Percentiles rank a stretch among this genome's conserved stretches.
Evolutionary conservation across 305 asterid genomes (phyloP).

Genomic region (Fraxinus velutina): DNA sequence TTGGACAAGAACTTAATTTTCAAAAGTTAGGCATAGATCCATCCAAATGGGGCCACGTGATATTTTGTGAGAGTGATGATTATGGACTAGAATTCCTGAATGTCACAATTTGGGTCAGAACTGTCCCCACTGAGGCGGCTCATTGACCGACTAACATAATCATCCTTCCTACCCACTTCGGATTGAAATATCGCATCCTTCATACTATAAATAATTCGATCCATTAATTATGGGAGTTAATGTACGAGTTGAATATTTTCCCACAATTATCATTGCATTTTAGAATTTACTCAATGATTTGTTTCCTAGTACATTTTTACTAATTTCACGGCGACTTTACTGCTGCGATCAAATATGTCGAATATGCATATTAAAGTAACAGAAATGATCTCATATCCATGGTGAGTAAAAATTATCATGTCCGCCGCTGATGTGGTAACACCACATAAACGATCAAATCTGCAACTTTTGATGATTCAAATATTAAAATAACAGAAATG

Average conservation of each 20-base stretch:
- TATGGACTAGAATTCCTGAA: background rate
- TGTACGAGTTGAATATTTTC: background rate
- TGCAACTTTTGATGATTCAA: no score
- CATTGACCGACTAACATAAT: background rate
- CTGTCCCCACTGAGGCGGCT: constrained; percentile 20
- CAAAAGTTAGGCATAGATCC: background rate
- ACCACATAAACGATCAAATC: no score
- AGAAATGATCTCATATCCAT: no score
- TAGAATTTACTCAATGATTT: no score
- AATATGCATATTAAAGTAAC: background rate
- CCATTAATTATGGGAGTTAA: background rate
- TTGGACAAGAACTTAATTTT: background rate
- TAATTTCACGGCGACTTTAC: background rate
- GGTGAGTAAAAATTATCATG: no score
- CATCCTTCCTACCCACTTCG: background rate
- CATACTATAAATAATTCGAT: background rate
- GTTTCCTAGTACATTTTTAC: no score
- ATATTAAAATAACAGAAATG: background rate
- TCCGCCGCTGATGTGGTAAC: no score
- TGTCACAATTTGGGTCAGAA: background rate
- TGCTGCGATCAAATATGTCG: background rate
- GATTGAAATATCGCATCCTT: background rate
- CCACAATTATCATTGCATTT: background rate
- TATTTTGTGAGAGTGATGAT: background rate
- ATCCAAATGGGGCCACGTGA: background rate